Conservation (phyloP, 1,284 basidiomycete genomes). For the Pseudozyma thailandica region DNA sequence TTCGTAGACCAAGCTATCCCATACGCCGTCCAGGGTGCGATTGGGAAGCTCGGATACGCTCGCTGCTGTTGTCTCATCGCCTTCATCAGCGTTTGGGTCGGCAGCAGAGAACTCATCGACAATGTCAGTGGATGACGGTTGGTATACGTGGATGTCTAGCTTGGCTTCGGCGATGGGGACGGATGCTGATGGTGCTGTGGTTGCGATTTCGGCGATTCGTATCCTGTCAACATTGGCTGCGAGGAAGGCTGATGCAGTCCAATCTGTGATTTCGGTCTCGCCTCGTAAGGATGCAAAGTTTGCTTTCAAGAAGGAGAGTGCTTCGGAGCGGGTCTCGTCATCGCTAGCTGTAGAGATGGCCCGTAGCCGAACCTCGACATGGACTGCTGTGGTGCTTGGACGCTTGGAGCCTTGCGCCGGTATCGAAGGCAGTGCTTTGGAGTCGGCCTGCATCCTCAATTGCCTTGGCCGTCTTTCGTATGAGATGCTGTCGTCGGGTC, state of each 20-base stretch:
- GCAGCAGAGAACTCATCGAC: slow-evolving; percentile 81
- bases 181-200: slow-evolving; percentile 22
- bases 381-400: slow-evolving; percentile 16
- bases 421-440: slow-evolving; percentile 5
- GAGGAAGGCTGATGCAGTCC: slow-evolving; percentile 74
- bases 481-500: too few species aligned
- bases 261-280: slow-evolving; percentile 77
- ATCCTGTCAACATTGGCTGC: slow-evolving; percentile 81
- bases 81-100: slow-evolving; percentile 72
- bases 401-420: slow-evolving; percentile 1
- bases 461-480: not conserved
- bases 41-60: slow-evolving; percentile 87
- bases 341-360: slow-evolving; percentile 26
- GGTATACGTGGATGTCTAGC: slow-evolving; percentile 81
- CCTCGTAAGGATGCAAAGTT: slow-evolving; percentile 70
- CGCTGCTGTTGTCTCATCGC: slow-evolving; percentile 78
- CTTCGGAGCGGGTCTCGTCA: slow-evolving; percentile 12
- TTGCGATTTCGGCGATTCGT: slow-evolving; percentile 74
- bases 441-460: slow-evolving; percentile 15
- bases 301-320: slow-evolving; percentile 12
- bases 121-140: slow-evolving; percentile 76
- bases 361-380: slow-evolving; percentile 37
- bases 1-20: slow-evolving; percentile 85
- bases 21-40: slow-evolving; percentile 84
- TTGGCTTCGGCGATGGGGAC: slow-evolving; percentile 32